These are phyloP conservation scores for Durusdinium trenchii DNA, from an alignment of 73 alveolate genomes.

Conservation along the genomic window DNA sequence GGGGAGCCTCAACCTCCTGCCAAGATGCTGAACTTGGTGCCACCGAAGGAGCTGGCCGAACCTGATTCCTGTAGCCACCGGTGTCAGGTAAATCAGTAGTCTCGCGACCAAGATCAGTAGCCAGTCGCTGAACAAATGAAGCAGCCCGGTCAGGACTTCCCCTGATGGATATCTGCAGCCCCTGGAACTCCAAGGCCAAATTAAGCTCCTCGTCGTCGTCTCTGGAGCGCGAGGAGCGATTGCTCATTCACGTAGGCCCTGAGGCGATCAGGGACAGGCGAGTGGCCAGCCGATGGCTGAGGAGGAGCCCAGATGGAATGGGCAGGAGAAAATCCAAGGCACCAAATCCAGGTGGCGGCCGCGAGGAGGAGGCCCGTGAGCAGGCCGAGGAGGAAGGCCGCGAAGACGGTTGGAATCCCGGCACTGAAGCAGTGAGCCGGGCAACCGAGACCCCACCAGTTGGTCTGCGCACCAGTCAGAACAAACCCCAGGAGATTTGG, in stretches of 20 bases:
- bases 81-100: background rate
- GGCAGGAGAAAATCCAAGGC: background rate
- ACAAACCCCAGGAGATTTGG: background rate
- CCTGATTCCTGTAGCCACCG: background rate
- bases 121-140: background rate
- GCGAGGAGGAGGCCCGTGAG: background rate
- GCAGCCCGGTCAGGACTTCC: background rate
- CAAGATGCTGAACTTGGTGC: background rate
- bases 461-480: background rate
- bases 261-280: background rate
- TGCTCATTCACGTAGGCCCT: background rate
- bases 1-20: too few relatives aligned
- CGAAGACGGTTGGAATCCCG: background rate
- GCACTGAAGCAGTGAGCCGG: background rate
- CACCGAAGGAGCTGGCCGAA: background rate
- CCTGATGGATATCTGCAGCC: background rate
- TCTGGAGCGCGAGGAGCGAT: background rate
- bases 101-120: background rate
- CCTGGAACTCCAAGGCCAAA: background rate
- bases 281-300: too few relatives aligned
- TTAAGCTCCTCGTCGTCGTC: background rate
- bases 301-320: background rate
- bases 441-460: constrained; percentile 1
- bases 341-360: background rate
- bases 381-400: background rate